These are phyloP conservation scores for Trichaptum fuscoviolaceum DNA, from an alignment of 768 basidiomycete genomes.

Conservation along the genomic window DNA sequence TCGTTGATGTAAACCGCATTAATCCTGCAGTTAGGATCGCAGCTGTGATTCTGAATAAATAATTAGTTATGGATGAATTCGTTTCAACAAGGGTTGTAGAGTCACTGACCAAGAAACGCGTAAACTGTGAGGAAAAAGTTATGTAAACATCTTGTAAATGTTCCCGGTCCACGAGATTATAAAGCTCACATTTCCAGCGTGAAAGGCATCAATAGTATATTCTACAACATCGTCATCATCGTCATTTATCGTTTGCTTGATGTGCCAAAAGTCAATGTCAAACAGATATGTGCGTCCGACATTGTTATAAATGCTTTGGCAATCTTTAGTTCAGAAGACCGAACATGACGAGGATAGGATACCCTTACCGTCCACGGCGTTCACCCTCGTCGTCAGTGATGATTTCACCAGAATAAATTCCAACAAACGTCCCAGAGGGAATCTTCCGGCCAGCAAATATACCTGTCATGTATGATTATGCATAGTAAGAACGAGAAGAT, in stretches of 20 bases:
- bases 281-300: constrained; percentile 78
- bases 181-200: constrained; percentile 71
- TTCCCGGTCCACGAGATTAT: not conserved
- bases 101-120: constrained; percentile 72
- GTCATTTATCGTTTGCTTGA: constrained; percentile 32
- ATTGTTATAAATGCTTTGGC: constrained; percentile 60
- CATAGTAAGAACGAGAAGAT: constrained; percentile 4
- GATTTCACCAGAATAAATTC: constrained; percentile 83
- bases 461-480: constrained; percentile 36
- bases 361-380: constrained; percentile 55
- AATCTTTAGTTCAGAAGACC: not conserved
- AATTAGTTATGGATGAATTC: constrained; percentile 3
- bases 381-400: constrained; percentile 66
- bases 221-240: constrained; percentile 30
- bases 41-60: constrained; percentile 74
- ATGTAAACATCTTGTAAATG: not conserved
- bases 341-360: constrained; percentile 1
- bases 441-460: constrained; percentile 71
- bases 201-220: constrained; percentile 81
- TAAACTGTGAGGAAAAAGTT: constrained; percentile 51
- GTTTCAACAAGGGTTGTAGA: not conserved
- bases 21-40: constrained; percentile 77
- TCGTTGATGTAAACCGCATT: constrained; percentile 79
- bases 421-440: constrained; percentile 64
- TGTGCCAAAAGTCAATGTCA: constrained; percentile 72